Evolutionary conservation across 768 basidiomycete genomes (phyloP), one percentile per base, ranked within the genome.

Genomic region (Amanita pseudoporphyria): DNA sequence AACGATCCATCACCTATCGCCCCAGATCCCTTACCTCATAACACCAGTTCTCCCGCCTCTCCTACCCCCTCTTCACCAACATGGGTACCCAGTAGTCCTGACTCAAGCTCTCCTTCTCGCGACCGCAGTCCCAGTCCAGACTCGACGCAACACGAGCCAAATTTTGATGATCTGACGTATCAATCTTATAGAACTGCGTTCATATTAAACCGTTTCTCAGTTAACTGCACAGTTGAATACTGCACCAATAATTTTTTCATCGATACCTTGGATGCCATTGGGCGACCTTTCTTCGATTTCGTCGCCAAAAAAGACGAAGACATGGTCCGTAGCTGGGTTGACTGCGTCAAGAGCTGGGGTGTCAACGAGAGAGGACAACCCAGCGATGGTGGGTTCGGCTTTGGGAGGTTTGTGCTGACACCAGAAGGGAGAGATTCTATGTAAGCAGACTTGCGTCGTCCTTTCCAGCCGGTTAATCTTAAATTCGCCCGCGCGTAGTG

Each of bases 311-410:
- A 73, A 54, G 84, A 85, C 56, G 87, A 87, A 64, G 66, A 64
- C 9, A 70, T 74, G 44, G 85, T 90, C 19, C 75, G 78, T 21
- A 74, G 71, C 47, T 88, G 85, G 84, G 81, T 90, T 45, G 81
- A 81, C 53, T 76, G 78, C 45, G 78, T 88, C 57, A 90, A 90
- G 60, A 76, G 79, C 2, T 88, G 87, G 82, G 87, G 87, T 14
- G 85, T 89, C 43, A 89, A 89, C 54, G 87, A 89, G 62, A 76
- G 79, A 2, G 87, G 87, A 0, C 83, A 85, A 63, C 87, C 87
- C 19, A 84, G 82, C 59, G 85, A 88, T 55, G 86, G 87, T 30
- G 87, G 87, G 1, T 90, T 90, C 60, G 87, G 85, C 13, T 90
- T 84, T 64, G 86, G 86, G 14, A 77, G 74, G 57, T 90, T 90